Base-by-base conservation (phyloP, 306 rosid genomes). In the Urtica urens region DNA sequence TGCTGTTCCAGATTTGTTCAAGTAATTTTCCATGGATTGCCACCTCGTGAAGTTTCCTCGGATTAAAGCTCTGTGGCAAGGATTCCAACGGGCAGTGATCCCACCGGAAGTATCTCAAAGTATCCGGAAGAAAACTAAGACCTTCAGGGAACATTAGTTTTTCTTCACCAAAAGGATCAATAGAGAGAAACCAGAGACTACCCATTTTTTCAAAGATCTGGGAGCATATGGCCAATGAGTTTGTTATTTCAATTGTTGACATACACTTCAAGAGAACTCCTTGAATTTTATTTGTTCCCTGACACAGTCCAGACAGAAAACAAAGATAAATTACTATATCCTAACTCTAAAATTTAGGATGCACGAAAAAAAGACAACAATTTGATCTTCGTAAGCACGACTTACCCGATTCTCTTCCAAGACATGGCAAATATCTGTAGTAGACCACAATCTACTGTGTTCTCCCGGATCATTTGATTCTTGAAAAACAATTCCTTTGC, bases 21-120 rank as follows among this genome's bases (percentile, higher is more conserved):
- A 45, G 13, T 18, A 21, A n/a, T 11, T 29, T 45, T 3, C 11
- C 6, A 0, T n/a, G 24, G 55, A 63, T 53, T 26, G 13, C 17
- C 33, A 63, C 31, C 23, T 14, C 20, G 37, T 53, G 34, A 26
- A 63, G 55, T 24, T 53, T 46, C 25, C 15, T 18, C 12, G 42
- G 61, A 33, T 15, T 42, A 14, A 49, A 33, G 15, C 27, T 25
- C 10, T 19, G 1, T 9, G 49, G 25, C 23, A 63, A 33, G 8
- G 11, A 44, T 39, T 54, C 43, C 19, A 26, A 46, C 6, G 68
- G 55, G 39, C 38, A 54, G 7, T 13, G 7, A 13, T 16, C 31
- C 57, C 69, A 54, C 8, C 23, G 33, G 12, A 55, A 38, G 40
- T 22, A 38, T 14, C 57, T 37, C 2, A 63, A 15, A 16, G 23